Base-by-base conservation (phyloP, 192 early-diverging fungal species). In the Entophlyctis luteolus region DNA sequence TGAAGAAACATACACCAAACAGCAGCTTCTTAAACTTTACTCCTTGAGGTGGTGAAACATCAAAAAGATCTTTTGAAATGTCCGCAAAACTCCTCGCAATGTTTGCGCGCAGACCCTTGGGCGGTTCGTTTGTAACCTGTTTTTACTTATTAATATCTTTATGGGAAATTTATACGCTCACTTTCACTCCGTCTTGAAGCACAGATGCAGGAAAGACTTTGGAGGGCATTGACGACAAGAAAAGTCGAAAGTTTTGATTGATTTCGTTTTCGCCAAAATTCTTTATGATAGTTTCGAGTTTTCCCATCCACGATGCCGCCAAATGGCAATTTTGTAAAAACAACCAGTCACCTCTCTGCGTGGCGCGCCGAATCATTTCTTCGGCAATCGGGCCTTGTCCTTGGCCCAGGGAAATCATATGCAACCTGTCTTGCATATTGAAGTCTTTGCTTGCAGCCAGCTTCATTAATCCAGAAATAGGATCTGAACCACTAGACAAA, bases 1-100 rank as follows among this genome's bases (percentile, higher is more conserved):
- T 86, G 71, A 86, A 86, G 69, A 86, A 86, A 59, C 81, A 81
- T 45, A 86, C 74, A n/a, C 84, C 84, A 72, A 86, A 86, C 54
- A 86, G 63, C 0, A 86, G 71, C 68, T 86, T 86, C 33, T 73
- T 70, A 66, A 78, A 86, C 38, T 79, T 80, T 10, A 71, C 60
- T 10, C 81, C 83, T 70, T 82, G 83, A 12, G 83, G 83, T 18
- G 83, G 83, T 60, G 77, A 69, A 14, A 80, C 80, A 52, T 84
- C 80, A 72, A 84, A 84, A 32, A 82, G 62, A 56, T 84, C 83
- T 62, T 55, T 29, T 1, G 77, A 72, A 33, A 86, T 70, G 55
- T 86, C 84, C 5, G 84, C 82, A 67, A 86, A 86, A 42, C 78
- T 81, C 4, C 84, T 58, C 3, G 84, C 84, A 22, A 86, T 36